Percentiles rank a stretch among this genome's conserved stretches.
These are phyloP conservation scores for Persicaria maculosa DNA, from an alignment of 148 eudicot species.

Conservation along the genomic window DNA sequence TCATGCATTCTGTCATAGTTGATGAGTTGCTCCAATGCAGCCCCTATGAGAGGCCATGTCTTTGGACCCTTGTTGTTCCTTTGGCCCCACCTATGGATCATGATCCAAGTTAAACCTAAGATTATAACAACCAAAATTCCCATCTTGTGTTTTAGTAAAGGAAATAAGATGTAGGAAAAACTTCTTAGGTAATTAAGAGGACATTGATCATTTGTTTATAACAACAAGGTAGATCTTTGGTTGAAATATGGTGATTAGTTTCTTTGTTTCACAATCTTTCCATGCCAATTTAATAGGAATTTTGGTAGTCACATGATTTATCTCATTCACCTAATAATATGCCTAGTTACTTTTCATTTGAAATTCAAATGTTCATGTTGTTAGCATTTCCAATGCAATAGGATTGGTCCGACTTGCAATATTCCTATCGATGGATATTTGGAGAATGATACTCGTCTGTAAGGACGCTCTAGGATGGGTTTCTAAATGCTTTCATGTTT, in stretches of 20 bases:
- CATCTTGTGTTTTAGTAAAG: slow-evolving; percentile 15
- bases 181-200: neutral
- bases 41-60: slow-evolving; percentile 88
- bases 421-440: too few relatives aligned
- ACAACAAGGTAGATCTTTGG: neutral
- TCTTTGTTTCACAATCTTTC: slow-evolving; percentile 11
- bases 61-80: slow-evolving; percentile 65
- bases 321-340: neutral
- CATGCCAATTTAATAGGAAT: slow-evolving; percentile 2
- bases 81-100: slow-evolving; percentile 67
- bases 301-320: slow-evolving; percentile 5
- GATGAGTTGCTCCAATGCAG: slow-evolving; percentile 63
- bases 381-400: neutral
- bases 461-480: too few relatives aligned
- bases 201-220: neutral
- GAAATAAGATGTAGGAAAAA: neutral
- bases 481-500: too few relatives aligned
- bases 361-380: neutral
- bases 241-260: slow-evolving; percentile 1
- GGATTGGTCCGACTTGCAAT: too few relatives aligned
- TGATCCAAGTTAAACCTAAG: slow-evolving; percentile 57
- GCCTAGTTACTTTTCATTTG: neutral
- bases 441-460: too few relatives aligned
- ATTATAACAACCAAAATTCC: slow-evolving; percentile 23
- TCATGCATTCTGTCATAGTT: slow-evolving; percentile 85